Percentiles rank a stretch among this genome's conserved stretches.
Conservation (phyloP, 305 asterid species). For the Solanum hybrid region DNA sequence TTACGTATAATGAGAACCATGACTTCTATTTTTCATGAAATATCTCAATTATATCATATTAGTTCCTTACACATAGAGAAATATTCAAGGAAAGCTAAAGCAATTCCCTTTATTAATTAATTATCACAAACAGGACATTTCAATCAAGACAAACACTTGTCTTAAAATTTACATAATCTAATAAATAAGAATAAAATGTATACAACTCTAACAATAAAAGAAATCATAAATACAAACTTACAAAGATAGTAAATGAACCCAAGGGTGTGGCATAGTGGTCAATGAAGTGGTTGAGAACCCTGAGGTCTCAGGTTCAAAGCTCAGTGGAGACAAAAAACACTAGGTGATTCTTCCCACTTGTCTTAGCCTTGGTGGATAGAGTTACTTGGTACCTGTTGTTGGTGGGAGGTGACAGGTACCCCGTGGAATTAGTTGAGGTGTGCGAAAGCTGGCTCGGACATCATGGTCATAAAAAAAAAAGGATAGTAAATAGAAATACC, state of each 20-base stretch:
- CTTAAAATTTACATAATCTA: neutral
- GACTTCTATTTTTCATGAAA: neutral
- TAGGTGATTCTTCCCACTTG: neutral
- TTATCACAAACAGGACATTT: neutral
- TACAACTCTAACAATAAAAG: neutral
- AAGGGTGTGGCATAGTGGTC: neutral
- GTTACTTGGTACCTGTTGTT: neutral
- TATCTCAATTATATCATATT: neutral
- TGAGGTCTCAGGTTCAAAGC: neutral
- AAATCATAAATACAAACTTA: neutral
- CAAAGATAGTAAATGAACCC: neutral
- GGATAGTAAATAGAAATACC: neutral
- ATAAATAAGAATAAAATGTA: neutral
- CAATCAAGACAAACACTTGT: neutral
- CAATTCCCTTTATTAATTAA: neutral
- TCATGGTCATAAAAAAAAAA: neutral
- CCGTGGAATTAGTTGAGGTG: neutral
- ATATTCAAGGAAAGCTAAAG: neutral
- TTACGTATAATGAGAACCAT: neutral
- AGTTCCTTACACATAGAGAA: neutral
- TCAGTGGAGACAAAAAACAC: neutral
- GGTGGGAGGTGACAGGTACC: neutral
- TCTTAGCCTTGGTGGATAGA: neutral
- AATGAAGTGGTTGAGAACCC: neutral
- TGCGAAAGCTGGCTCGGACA: neutral